phyloP scores from a whole-genome alignment of 1,284 basidiomycete genomes.

The Trametes sp. region DNA sequence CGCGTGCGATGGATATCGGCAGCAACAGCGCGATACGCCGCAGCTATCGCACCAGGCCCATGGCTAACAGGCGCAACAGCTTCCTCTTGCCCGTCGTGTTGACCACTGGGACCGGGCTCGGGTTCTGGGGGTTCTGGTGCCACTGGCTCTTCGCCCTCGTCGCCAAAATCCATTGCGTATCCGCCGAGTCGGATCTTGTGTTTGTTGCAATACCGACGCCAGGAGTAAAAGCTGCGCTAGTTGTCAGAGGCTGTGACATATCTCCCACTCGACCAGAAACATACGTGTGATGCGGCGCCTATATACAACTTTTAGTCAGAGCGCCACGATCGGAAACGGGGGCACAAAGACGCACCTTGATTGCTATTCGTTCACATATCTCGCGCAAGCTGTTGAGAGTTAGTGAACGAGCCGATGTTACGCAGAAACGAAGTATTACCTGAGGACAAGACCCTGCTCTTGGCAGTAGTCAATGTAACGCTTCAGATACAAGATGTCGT shows the following conservation, averaged over 20 bases:
- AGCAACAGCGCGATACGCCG: conserved; percentile 52
- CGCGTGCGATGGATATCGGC: conserved; percentile 56
- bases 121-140: conserved; percentile 13
- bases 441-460: conserved; percentile 80
- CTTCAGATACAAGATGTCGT: conserved; percentile 80
- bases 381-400: conserved; percentile 64
- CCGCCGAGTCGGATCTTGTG: conserved; percentile 85
- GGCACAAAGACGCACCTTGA: conserved; percentile 77
- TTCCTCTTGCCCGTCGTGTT: conserved; percentile 49
- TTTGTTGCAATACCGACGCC: conserved; percentile 88
- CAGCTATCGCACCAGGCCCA: conserved; percentile 54
- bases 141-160: conserved; percentile 41
- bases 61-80: conserved; percentile 16
- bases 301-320: too few relatives aligned
- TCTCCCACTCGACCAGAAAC: conserved; percentile 28
- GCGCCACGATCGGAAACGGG: too few relatives aligned
- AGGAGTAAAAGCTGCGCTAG: conserved; percentile 77
- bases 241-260: conserved; percentile 9
- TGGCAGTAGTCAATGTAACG: conserved; percentile 88
- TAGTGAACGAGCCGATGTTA: too few relatives aligned
- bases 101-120: conserved; percentile 27
- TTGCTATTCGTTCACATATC: conserved; percentile 83
- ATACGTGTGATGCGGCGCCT: conserved; percentile 87
- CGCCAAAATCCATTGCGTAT: conserved; percentile 70
- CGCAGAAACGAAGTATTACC: conserved; percentile 50